phyloP scores from a whole-genome alignment of 192 early-diverging fungal species.

The Coemansia sp. region DNA sequence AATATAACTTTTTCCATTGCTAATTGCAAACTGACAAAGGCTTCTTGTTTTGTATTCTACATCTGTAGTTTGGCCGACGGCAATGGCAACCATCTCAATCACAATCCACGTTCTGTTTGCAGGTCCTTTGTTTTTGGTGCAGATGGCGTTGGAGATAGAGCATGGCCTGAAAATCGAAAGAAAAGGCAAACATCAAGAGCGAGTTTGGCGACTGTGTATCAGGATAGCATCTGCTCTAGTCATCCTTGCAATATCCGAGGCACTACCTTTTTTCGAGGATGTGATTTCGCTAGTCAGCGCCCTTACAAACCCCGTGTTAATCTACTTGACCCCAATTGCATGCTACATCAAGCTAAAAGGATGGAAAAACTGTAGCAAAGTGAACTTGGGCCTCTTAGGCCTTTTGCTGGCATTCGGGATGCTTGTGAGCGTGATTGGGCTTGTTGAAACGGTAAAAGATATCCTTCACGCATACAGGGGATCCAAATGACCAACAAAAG shows the following conservation, averaged over 20 bases:
- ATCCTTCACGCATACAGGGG: slow-evolving; percentile 48
- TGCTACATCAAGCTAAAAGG: slow-evolving; percentile 71
- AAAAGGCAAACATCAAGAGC: slow-evolving; percentile 54
- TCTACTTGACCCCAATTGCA: slow-evolving; percentile 72
- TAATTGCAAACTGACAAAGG: background rate
- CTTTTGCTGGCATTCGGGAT: slow-evolving; percentile 58
- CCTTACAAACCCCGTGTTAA: slow-evolving; percentile 65
- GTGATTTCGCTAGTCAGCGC: slow-evolving; percentile 72
- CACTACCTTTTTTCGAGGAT: slow-evolving; percentile 73
- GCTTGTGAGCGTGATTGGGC: slow-evolving; percentile 63
- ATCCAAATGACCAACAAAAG: background rate
- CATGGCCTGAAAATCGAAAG: slow-evolving; percentile 54
- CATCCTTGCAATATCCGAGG: slow-evolving; percentile 60
- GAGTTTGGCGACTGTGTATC: slow-evolving; percentile 52
- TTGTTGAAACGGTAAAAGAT: slow-evolving; percentile 60
- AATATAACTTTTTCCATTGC: background rate
- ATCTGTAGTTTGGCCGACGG: slow-evolving; percentile 55
- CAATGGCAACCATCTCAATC: slow-evolving; percentile 66
- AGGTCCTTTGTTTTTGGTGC: slow-evolving; percentile 68
- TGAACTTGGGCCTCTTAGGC: slow-evolving; percentile 13
- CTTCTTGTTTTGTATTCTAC: slow-evolving; percentile 32
- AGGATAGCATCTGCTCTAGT: slow-evolving; percentile 57
- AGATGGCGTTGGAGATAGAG: slow-evolving; percentile 62
- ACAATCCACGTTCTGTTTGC: slow-evolving; percentile 76
- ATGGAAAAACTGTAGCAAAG: slow-evolving; percentile 47